Evolutionary conservation across 805 yeast genomes (phyloP), one percentile per base, ranked within the genome.

Genomic region (Cyberlindnera misumaiensis): DNA sequence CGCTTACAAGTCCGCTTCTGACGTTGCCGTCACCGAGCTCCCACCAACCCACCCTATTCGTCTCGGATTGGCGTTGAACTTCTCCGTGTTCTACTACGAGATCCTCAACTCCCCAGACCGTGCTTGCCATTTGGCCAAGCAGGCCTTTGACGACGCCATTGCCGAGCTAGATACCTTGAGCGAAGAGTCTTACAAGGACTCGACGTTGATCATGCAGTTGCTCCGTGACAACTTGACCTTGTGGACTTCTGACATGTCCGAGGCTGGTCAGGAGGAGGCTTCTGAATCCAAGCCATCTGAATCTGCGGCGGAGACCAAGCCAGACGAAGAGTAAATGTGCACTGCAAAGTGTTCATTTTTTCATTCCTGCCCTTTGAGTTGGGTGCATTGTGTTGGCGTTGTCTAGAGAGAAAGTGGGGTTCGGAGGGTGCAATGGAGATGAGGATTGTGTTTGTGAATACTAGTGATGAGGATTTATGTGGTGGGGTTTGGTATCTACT

Each of bases 41-140:
- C 94, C 97, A 45, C 97, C 98, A 65, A 93, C 98, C 49, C 97
- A 90, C 64, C 98, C 97, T 65, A 88, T 93, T 67, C 82, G 98
- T 70, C 76, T 90, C 62, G 98, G 98, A 56, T 79, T 90, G 66
- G 98, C 98, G 47, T 80, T 90, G 66, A 90, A 90, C 72, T 90
- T 93, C 74, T 87, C 96, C 40, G 98, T 90, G 45, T 90, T 90
- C 72, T 93, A 90, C 78, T 90, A 90, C 64, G 98, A 90, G 74
- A 94, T 93, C 61, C 83, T 89, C 68, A 89, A 90, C 70, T 85
- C 96, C 43, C 97, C 98, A 57, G 97, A 90, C 65, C 86, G 95
- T 68, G 98, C 98, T 55, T 90, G 98, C 68, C 95, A 89, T 65
- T 79, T 90, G 65, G 98, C 98, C 59, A 93, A 90, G 70, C 96